These are phyloP conservation scores for Cucumis hystrix DNA, from an alignment of 306 rosid genomes.

Conservation along the genomic window DNA sequence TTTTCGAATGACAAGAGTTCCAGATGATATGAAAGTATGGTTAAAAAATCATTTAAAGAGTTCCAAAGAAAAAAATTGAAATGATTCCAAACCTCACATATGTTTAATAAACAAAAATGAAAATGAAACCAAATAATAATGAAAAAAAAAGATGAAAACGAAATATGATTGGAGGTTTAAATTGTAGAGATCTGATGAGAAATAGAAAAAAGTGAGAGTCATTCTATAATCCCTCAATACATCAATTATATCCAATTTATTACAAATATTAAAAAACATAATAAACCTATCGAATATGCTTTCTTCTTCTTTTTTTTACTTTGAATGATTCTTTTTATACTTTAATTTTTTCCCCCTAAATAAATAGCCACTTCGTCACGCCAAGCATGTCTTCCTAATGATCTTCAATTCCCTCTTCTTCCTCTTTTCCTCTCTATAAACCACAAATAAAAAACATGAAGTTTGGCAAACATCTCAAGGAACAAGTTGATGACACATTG, in stretches of 20 bases:
- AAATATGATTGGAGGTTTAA: neutral
- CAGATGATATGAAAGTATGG: no score
- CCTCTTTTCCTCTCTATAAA: no score
- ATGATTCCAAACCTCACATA: neutral
- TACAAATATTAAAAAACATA: neutral
- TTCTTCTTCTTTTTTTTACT: neutral
- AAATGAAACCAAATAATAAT: no score
- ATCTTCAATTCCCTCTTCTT: conserved; percentile 16
- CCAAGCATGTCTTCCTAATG: conserved; percentile 71
- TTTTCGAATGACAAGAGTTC: no score
- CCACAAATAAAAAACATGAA: no score
- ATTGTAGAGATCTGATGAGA: neutral
- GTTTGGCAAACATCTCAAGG: no score
- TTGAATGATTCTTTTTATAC: conserved; percentile 20
- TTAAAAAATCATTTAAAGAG: no score
- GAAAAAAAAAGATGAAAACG: no score
- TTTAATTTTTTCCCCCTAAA: conserved; percentile 1
- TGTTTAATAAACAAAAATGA: no score
- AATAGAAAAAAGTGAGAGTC: neutral
- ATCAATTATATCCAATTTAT: neutral
- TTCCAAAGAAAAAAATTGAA: neutral
- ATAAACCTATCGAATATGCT: conserved; percentile 3
- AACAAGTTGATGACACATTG: no score
- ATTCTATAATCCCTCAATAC: neutral
- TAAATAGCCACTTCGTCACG: conserved; percentile 46